phyloP scores from a whole-genome alignment of 371 early-diverging fungal species.

The Lichtheimia ornata region DNA sequence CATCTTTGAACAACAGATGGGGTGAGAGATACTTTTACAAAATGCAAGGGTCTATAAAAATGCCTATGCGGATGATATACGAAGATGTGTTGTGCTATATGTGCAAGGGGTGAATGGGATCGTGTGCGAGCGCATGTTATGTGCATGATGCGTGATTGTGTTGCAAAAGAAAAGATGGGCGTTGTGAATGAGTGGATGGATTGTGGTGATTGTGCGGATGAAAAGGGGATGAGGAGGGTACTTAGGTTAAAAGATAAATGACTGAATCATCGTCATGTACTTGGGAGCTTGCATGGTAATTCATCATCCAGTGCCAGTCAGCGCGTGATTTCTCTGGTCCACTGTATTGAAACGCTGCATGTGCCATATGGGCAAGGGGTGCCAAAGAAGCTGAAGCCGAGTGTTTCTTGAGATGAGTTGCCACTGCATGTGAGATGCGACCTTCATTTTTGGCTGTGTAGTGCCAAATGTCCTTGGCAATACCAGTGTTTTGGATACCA shows the following conservation, averaged over 20 bases:
- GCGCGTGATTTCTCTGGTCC: background rate
- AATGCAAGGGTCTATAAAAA: too few species aligned
- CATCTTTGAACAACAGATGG: too few species aligned
- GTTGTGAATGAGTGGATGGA: too few species aligned
- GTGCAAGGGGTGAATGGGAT: too few species aligned
- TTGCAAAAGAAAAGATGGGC: too few species aligned
- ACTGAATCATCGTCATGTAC: slow-evolving; percentile 4
- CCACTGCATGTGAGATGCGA: slow-evolving; percentile 26
- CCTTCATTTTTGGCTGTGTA: slow-evolving; percentile 30
- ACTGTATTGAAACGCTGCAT: slow-evolving; percentile 12
- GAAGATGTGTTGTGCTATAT: too few species aligned
- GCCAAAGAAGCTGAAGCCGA: slow-evolving; percentile 15
- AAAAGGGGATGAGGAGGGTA: too few species aligned
- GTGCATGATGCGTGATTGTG: too few species aligned
- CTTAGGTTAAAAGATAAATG: slow-evolving; percentile 2
- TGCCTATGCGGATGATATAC: too few species aligned
- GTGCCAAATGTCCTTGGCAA: slow-evolving; percentile 37
- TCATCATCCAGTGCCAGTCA: slow-evolving; percentile 11
- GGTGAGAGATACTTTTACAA: too few species aligned
- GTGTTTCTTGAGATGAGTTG: slow-evolving; percentile 22
- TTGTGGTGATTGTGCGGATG: too few species aligned
- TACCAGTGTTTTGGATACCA: slow-evolving; percentile 43
- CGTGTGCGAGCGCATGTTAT: too few species aligned
- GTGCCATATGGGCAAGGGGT: slow-evolving; percentile 30
- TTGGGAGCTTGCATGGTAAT: background rate